phyloP scores from a whole-genome alignment of 371 early-diverging fungal species.

The Mucor lusitanicus region DNA sequence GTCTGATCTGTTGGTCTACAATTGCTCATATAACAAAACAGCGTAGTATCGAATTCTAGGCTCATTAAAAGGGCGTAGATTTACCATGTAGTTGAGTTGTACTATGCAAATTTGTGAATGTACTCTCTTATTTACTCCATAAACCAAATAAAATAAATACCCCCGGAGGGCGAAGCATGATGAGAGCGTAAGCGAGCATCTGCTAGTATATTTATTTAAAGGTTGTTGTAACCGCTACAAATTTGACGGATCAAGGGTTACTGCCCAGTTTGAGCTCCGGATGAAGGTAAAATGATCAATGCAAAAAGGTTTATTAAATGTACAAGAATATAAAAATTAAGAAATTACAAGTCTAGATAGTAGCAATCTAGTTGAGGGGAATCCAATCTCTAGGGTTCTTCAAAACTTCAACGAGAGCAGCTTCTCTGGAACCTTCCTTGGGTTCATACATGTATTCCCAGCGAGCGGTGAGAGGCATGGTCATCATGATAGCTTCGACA shows the following conservation, averaged over 20 bases:
- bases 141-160: no score
- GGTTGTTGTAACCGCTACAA: background rate
- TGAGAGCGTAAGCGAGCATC: no score
- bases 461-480: conserved; percentile 80
- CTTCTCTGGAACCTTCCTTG: conserved; percentile 69
- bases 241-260: background rate
- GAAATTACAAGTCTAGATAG: background rate
- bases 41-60: no score
- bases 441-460: conserved; percentile 91
- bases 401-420: conserved; percentile 74
- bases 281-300: background rate
- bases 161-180: no score
- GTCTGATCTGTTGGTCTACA: no score
- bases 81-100: no score
- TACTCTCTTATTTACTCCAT: no score
- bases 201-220: no score
- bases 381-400: conserved; percentile 86
- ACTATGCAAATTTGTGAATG: no score
- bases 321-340: background rate
- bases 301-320: conserved; percentile 1
- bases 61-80: no score
- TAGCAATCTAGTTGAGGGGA: conserved; percentile 3
- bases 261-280: background rate
- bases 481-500: conserved; percentile 88
- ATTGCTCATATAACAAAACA: no score